These are phyloP conservation scores for Urostyla sp. DNA, from an alignment of 73 alveolate genomes.

Conservation along the genomic window DNA sequence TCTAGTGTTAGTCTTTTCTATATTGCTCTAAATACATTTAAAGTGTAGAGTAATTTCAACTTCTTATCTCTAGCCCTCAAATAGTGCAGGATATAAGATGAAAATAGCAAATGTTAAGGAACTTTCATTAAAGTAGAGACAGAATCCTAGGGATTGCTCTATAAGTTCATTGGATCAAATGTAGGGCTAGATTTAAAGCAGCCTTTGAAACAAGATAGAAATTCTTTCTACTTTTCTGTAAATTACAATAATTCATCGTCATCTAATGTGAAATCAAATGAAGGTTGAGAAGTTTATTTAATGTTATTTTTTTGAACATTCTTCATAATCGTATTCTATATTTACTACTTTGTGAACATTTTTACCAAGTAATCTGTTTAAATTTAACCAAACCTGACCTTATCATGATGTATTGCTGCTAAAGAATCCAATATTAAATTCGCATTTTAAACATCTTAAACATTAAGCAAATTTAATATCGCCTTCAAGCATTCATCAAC, in stretches of 20 bases:
- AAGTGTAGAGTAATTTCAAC: constrained; percentile 31
- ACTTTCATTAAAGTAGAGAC: background rate
- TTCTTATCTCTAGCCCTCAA: constrained; percentile 42
- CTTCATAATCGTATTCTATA: too few relatives aligned
- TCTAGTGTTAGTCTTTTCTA: constrained; percentile 59
- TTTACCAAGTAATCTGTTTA: constrained; percentile 23
- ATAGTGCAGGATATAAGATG: constrained; percentile 30
- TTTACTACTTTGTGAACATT: too few relatives aligned
- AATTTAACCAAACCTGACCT: constrained; percentile 41
- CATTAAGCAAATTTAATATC: constrained; percentile 3
- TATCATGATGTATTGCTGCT: constrained; percentile 45
- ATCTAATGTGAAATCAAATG: background rate
- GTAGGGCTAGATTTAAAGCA: constrained; percentile 31
- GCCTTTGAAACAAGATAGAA: constrained; percentile 37
- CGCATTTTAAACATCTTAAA: constrained; percentile 36
- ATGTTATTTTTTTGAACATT: too few relatives aligned
- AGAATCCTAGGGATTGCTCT: background rate
- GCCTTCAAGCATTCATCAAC: constrained; percentile 35
- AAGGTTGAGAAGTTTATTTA: too few relatives aligned
- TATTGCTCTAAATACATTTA: constrained; percentile 63
- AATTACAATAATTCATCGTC: background rate
- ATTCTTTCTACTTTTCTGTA: constrained; percentile 21
- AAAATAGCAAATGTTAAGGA: constrained; percentile 50
- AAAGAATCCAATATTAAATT: constrained; percentile 10
- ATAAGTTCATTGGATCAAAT: background rate